phyloP scores from a whole-genome alignment of 345 rosid genomes.

The Populus simonii region DNA sequence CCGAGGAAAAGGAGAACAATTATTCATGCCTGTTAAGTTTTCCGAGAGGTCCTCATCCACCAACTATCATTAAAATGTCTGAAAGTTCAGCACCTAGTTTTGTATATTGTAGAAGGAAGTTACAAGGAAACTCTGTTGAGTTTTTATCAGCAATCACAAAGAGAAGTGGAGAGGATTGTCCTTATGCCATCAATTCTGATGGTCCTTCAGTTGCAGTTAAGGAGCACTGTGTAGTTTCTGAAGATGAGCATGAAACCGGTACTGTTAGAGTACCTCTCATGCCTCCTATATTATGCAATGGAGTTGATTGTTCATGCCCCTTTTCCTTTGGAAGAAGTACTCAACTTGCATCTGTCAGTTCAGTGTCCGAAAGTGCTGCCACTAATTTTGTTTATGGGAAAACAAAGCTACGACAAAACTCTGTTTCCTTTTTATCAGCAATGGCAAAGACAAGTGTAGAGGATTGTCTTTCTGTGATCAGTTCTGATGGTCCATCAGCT shows the following conservation, averaged over 20 bases:
- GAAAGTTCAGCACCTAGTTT: constrained; percentile 31
- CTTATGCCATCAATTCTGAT: constrained; percentile 44
- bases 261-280: constrained; percentile 17
- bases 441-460: neutral
- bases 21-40: constrained; percentile 31
- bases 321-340: neutral
- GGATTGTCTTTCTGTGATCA: neutral
- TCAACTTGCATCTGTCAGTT: neutral
- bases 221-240: constrained; percentile 32
- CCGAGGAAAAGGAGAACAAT: constrained; percentile 32
- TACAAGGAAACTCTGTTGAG: constrained; percentile 22
- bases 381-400: neutral
- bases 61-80: constrained; percentile 41
- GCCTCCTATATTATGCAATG: constrained; percentile 18
- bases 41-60: constrained; percentile 35
- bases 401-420: neutral
- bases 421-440: neutral
- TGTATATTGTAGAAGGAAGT: constrained; percentile 58
- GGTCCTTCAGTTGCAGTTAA: constrained; percentile 34
- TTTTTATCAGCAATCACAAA: constrained; percentile 32
- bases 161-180: constrained; percentile 36
- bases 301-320: constrained; percentile 5
- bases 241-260: constrained; percentile 17
- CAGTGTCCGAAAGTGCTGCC: neutral
- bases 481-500: neutral